Evolutionary conservation across 73 alveolate species (phyloP).

Genomic region (Uronychia setigera): DNA sequence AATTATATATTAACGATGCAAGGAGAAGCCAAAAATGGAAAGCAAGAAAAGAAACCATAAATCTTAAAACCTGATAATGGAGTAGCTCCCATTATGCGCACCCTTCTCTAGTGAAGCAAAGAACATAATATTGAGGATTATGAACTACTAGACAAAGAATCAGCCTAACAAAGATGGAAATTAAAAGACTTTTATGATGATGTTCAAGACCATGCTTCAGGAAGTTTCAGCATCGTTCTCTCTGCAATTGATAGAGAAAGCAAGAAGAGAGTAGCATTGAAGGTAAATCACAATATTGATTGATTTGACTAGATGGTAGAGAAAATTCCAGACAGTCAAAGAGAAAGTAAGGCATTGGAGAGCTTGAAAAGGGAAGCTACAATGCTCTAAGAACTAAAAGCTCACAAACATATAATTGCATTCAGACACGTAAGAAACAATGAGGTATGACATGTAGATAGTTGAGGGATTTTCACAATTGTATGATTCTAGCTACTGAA

Average conservation of each 20-base stretch:
- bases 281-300: neutral
- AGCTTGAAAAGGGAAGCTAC: neutral
- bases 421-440: neutral
- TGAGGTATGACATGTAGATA: neutral
- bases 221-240: neutral
- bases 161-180: neutral
- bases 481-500: neutral
- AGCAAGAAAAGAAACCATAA: neutral
- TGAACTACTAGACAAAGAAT: neutral
- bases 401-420: neutral
- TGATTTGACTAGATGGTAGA: neutral
- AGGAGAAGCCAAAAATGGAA: too few species aligned
- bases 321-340: conserved; percentile 2
- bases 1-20: too few species aligned
- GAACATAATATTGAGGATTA: neutral
- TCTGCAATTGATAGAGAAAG: neutral
- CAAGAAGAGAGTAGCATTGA: neutral
- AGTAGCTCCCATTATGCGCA: neutral
- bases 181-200: neutral
- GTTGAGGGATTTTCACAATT: neutral
- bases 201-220: neutral
- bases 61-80: neutral
- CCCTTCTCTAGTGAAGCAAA: neutral
- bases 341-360: neutral
- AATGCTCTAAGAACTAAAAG: neutral